These are phyloP conservation scores for Clavaria fumosa DNA, from an alignment of 768 basidiomycete species.

Conservation along the genomic window DNA sequence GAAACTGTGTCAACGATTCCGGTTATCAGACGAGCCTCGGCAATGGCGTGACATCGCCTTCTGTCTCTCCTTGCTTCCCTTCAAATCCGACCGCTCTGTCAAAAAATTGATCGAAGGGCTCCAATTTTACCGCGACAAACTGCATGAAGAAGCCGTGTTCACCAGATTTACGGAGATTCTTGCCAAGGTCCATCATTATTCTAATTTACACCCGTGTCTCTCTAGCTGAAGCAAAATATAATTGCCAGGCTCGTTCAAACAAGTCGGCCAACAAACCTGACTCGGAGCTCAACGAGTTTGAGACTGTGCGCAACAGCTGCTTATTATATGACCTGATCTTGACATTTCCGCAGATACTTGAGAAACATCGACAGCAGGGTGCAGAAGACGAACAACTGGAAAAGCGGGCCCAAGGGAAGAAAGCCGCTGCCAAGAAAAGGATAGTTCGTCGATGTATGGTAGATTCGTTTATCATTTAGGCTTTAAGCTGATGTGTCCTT, in stretches of 20 bases:
- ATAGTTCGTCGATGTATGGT: too few species aligned
- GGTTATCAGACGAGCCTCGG: slow-evolving; percentile 69
- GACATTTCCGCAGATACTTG: slow-evolving; percentile 45
- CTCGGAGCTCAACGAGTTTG: slow-evolving; percentile 88
- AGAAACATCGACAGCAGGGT: slow-evolving; percentile 71
- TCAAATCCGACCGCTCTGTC: slow-evolving; percentile 91
- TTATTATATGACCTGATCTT: neutral
- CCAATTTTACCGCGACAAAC: slow-evolving; percentile 89
- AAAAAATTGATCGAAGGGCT: slow-evolving; percentile 93
- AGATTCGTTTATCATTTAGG: too few species aligned
- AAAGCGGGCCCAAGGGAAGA: slow-evolving; percentile 73
- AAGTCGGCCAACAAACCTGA: slow-evolving; percentile 90
- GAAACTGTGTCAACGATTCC: slow-evolving; percentile 93
- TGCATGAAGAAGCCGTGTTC: slow-evolving; percentile 77
- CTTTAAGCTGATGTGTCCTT: too few species aligned
- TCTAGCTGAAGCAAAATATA: neutral
- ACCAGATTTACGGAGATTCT: slow-evolving; percentile 79
- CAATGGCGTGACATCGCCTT: slow-evolving; percentile 98
- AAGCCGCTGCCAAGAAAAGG: slow-evolving; percentile 64
- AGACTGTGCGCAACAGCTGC: slow-evolving; percentile 34
- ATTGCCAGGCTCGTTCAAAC: slow-evolving; percentile 59
- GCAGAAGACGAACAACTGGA: slow-evolving; percentile 86
- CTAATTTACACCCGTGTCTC: neutral
- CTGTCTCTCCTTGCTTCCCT: slow-evolving; percentile 86
- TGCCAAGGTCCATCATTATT: slow-evolving; percentile 41